Conservation (phyloP, 768 basidiomycete species). For the Tubosaeta brunneosetosa region DNA sequence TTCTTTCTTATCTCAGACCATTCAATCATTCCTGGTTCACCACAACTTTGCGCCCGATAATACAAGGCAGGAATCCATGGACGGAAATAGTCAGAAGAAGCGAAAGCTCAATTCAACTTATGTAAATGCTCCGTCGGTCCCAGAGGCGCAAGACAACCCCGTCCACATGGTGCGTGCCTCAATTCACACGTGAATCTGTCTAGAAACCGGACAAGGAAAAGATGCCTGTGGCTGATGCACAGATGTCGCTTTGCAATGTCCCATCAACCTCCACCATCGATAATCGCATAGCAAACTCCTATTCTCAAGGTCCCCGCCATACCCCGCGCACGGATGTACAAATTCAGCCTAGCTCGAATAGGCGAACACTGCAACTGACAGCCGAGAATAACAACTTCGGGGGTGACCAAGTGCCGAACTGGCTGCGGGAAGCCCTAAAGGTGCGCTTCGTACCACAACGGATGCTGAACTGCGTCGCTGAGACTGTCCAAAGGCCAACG, state of each 20-base stretch:
- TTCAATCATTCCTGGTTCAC: constrained; percentile 59
- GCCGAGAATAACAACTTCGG: constrained; percentile 4
- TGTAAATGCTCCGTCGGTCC: constrained; percentile 3
- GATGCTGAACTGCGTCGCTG: constrained; percentile 5
- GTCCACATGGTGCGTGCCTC: constrained; percentile 19
- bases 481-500: constrained; percentile 43
- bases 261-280: constrained; percentile 57
- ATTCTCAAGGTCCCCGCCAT: constrained; percentile 28
- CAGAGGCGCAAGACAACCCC: constrained; percentile 4
- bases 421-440: constrained; percentile 60
- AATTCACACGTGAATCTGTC: constrained; percentile 6
- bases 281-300: constrained; percentile 65
- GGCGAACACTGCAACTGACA: constrained; percentile 8
- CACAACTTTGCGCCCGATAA: constrained; percentile 50
- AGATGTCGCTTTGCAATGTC: constrained; percentile 50
- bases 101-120: constrained; percentile 33
- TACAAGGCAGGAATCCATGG: constrained; percentile 5
- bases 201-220: constrained; percentile 11
- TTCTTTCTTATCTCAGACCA: constrained; percentile 51
- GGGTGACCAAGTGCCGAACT: constrained; percentile 43
- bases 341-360: constrained; percentile 6
- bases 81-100: constrained; percentile 44
- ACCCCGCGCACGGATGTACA: constrained; percentile 5
- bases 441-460: constrained; percentile 33
- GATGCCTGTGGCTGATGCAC: constrained; percentile 29